Evolutionary conservation across 179 eudicot genomes (phyloP).

Genomic region (Camellia oleifera): DNA sequence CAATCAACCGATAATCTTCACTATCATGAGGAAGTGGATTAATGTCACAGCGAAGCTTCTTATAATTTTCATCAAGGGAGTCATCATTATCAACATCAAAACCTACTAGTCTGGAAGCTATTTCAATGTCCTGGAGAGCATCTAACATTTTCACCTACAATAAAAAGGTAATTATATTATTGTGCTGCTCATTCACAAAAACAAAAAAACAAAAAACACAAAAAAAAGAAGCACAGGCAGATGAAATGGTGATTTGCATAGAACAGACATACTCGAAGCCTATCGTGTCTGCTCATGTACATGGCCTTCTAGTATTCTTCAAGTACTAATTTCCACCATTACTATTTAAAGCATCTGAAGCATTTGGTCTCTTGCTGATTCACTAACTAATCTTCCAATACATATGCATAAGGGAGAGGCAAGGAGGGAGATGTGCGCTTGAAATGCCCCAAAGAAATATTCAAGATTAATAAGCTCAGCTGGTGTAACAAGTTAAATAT

Average conservation of each 20-base stretch:
- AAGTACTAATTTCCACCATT: neutral
- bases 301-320: neutral
- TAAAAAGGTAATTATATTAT: neutral
- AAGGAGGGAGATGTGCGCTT: neutral
- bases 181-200: neutral
- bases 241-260: neutral
- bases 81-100: slow-evolving; percentile 78
- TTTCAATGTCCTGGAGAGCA: slow-evolving; percentile 99
- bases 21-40: slow-evolving; percentile 75
- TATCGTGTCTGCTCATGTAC: neutral
- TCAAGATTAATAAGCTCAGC: neutral
- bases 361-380: neutral
- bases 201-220: too few species aligned
- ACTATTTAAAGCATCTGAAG: neutral
- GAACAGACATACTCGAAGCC: neutral
- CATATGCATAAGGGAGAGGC: neutral
- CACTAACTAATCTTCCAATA: neutral
- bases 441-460: neutral
- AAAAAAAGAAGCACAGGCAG: neutral
- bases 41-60: slow-evolving; percentile 77
- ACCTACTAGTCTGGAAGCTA: slow-evolving; percentile 96
- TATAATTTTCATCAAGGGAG: slow-evolving; percentile 80
- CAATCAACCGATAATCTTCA: slow-evolving; percentile 77
- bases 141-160: slow-evolving; percentile 95
- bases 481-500: too few species aligned